These are phyloP conservation scores for Dichomitus squalens DNA, from an alignment of 1,284 basidiomycete species.

Conservation along the genomic window DNA sequence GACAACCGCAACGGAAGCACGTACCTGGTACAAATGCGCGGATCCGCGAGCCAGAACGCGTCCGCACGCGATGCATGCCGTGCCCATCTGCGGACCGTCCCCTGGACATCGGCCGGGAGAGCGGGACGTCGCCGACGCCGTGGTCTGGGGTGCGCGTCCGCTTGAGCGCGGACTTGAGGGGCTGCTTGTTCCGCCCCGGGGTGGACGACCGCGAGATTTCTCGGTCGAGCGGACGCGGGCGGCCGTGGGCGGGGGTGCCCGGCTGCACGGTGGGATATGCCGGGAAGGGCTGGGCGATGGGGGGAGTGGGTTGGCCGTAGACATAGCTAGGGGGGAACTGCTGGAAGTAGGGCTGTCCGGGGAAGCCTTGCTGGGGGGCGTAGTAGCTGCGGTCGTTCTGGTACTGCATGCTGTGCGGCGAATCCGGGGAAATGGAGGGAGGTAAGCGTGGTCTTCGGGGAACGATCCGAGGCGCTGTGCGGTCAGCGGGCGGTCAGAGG, in stretches of 20 bases:
- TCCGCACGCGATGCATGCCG: conserved; percentile 25
- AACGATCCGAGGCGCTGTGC: not conserved
- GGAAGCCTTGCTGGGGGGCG: conserved; percentile 20
- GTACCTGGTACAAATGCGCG: conserved; percentile 33
- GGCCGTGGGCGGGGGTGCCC: conserved; percentile 19
- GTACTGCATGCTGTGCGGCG: conserved; percentile 28
- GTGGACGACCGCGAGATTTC: conserved; percentile 25
- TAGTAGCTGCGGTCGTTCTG: conserved; percentile 24
- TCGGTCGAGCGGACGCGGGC: conserved; percentile 23
- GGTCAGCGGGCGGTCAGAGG: conserved; percentile 6
- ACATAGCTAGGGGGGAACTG: conserved; percentile 23
- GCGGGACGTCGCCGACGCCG: not conserved
- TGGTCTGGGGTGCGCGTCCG: conserved; percentile 35
- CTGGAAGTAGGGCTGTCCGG: conserved; percentile 24
- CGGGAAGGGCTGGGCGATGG: conserved; percentile 23
- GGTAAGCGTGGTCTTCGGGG: too few species aligned
- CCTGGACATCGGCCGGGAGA: conserved; percentile 19
- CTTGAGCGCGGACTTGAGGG: conserved; percentile 64
- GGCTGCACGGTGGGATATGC: conserved; percentile 19
- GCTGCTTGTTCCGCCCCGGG: conserved; percentile 24
- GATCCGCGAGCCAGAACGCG: conserved; percentile 31
- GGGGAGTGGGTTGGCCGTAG: conserved; percentile 10
- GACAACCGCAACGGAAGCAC: not conserved
- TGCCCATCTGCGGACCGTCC: conserved; percentile 18
- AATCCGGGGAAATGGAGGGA: not conserved